phyloP scores from a whole-genome alignment of 2,329 filamentous ascomycete genomes.

The Exophiala calicioides region DNA sequence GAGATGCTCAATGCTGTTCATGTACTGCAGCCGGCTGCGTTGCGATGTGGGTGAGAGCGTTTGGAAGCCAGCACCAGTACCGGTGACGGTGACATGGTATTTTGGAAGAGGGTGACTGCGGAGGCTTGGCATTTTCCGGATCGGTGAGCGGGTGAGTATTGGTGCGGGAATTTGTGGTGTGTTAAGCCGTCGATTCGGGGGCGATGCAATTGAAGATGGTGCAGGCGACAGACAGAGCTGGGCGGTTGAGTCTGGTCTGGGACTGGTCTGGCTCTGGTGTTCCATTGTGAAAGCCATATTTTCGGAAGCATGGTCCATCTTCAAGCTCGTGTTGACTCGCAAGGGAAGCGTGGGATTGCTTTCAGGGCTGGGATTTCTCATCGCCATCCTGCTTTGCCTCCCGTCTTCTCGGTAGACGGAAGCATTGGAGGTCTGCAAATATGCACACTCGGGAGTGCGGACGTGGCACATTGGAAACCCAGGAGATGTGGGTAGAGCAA shows the following conservation, averaged over 20 bases:
- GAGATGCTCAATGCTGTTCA: slow-evolving; percentile 34
- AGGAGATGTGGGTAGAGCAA: slow-evolving; percentile 5
- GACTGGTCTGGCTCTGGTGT: too few relatives aligned
- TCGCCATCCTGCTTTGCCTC: slow-evolving; percentile 23
- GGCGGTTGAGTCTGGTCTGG: too few relatives aligned
- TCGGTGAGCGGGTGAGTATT: slow-evolving; percentile 20
- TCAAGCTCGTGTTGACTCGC: slow-evolving; percentile 21
- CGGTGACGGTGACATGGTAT: slow-evolving; percentile 20
- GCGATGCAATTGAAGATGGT: neutral
- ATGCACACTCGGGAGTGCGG: slow-evolving; percentile 8
- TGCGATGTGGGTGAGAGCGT: slow-evolving; percentile 9
- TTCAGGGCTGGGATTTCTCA: slow-evolving; percentile 13
- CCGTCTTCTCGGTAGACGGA: slow-evolving; percentile 18
- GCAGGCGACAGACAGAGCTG: neutral
- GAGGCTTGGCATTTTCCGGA: slow-evolving; percentile 15
- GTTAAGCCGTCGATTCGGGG: neutral
- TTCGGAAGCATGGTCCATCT: too few relatives aligned
- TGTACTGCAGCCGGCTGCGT: slow-evolving; percentile 11
- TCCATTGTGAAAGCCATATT: too few relatives aligned
- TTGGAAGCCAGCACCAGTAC: neutral
- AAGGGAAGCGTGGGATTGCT: slow-evolving; percentile 22
- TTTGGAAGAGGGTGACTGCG: slow-evolving; percentile 11
- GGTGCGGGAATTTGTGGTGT: slow-evolving; percentile 8
- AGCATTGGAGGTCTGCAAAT: slow-evolving; percentile 12
- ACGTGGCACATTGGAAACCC: neutral